Percentiles rank a stretch among this genome's conserved stretches.
phyloP scores from a whole-genome alignment of 2,329 filamentous ascomycete species.

The Venturia carpophila region DNA sequence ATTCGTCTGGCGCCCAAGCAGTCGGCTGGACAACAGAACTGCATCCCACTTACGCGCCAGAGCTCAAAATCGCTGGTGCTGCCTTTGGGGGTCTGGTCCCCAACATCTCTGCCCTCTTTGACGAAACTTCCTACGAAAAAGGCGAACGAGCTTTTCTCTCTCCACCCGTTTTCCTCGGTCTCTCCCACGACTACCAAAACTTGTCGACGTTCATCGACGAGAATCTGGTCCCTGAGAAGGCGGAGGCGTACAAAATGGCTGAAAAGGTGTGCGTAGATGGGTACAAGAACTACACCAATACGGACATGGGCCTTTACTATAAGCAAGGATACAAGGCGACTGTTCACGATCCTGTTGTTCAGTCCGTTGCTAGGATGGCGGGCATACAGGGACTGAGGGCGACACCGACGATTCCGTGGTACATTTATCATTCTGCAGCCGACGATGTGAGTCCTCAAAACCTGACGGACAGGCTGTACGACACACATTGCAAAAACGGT shows the following conservation, averaged over 20 bases:
- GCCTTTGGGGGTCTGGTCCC: slow-evolving; percentile 19
- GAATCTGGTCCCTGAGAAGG: slow-evolving; percentile 7
- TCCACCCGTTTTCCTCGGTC: slow-evolving; percentile 12
- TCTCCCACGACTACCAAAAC: slow-evolving; percentile 18
- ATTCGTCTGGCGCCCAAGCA: slow-evolving; percentile 11
- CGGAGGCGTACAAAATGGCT: not conserved
- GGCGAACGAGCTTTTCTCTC: slow-evolving; percentile 9
- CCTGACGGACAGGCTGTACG: slow-evolving; percentile 9
- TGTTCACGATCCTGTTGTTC: not conserved
- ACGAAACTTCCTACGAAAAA: not conserved
- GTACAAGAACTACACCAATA: slow-evolving; percentile 14
- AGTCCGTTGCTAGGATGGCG: not conserved
- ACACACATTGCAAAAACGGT: slow-evolving; percentile 13
- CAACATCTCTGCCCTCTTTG: slow-evolving; percentile 14
- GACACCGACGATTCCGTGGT: slow-evolving; percentile 17
- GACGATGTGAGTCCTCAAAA: slow-evolving; percentile 14
- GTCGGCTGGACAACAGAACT: slow-evolving; percentile 15
- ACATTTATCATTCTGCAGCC: slow-evolving; percentile 11
- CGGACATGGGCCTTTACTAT: slow-evolving; percentile 13
- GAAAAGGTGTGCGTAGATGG: slow-evolving; percentile 14
- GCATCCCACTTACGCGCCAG: slow-evolving; percentile 17
- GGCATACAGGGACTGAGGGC: slow-evolving; percentile 12
- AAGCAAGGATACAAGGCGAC: not conserved
- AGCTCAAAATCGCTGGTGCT: slow-evolving; percentile 17
- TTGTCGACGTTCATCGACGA: slow-evolving; percentile 14